Evolutionary conservation across 495 filamentous ascomycete species (phyloP).

Genomic region (Friedmanniomyces endolithicus): DNA sequence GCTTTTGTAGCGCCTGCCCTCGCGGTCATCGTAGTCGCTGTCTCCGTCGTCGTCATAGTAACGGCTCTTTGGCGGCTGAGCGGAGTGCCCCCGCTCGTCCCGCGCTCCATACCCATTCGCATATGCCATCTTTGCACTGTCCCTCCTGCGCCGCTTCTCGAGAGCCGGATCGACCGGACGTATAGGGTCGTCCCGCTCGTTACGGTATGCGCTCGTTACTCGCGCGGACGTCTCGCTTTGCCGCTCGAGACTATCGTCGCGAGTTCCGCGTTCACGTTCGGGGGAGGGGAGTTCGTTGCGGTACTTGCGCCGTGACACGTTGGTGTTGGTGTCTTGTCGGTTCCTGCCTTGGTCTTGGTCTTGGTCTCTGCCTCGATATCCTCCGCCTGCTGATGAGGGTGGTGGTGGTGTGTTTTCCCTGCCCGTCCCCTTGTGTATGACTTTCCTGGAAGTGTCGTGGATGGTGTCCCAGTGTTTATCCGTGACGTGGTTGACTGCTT

Average conservation of each 20-base stretch:
- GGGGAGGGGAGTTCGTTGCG: slow-evolving; percentile 4
- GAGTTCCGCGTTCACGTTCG: not conserved
- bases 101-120: slow-evolving; percentile 1
- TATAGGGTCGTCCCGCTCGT: slow-evolving; percentile 15
- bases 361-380: not conserved
- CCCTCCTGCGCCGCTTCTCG: not conserved
- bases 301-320: not conserved
- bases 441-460: not conserved
- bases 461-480: slow-evolving; percentile 10
- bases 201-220: slow-evolving; percentile 6
- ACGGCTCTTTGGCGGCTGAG: slow-evolving; percentile 3
- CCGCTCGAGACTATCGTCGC: slow-evolving; percentile 11
- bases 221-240: slow-evolving; percentile 8
- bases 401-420: not conserved
- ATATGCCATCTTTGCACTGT: slow-evolving; percentile 12
- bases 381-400: not conserved
- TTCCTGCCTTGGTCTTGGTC: not conserved
- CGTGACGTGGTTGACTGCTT: slow-evolving; percentile 12
- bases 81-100: not conserved
- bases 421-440: not conserved
- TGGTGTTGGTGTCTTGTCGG: not conserved
- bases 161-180: slow-evolving; percentile 5
- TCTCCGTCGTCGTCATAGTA: slow-evolving; percentile 16
- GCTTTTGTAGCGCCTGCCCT: not conserved
- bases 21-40: slow-evolving; percentile 20